phyloP scores from a whole-genome alignment of 441 rosid species.

The Gossypium gossypioides region DNA sequence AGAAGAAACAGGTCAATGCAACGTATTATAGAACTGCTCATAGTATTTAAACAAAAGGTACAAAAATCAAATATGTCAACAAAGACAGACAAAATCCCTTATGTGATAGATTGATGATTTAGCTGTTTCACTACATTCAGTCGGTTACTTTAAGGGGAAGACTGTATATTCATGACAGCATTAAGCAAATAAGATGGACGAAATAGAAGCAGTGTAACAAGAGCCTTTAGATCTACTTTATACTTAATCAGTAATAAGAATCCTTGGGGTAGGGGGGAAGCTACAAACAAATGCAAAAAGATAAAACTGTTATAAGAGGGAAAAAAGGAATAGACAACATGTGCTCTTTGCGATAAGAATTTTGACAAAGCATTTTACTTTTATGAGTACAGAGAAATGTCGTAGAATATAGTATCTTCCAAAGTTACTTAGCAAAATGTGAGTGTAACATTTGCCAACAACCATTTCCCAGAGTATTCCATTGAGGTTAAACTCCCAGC shows the following conservation, averaged over 20 bases:
- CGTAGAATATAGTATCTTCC: neutral
- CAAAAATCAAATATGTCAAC: neutral
- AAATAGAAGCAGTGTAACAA: slow-evolving; percentile 3
- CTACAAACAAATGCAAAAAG: neutral
- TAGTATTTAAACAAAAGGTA: slow-evolving; percentile 4
- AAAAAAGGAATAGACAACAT: neutral
- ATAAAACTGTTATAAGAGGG: neutral
- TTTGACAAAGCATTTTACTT: neutral
- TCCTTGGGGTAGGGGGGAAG: neutral
- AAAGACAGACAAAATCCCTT: neutral
- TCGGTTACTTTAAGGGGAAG: neutral
- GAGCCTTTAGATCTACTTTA: neutral
- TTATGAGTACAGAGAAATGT: neutral
- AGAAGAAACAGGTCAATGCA: neutral
- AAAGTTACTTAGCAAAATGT: neutral
- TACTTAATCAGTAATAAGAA: neutral
- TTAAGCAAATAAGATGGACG: neutral
- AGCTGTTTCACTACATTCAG: neutral
- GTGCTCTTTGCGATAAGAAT: neutral
- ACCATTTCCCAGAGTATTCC: neutral
- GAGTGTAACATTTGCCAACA: slow-evolving; percentile 3
- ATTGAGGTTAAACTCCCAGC: neutral
- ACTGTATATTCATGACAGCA: neutral
- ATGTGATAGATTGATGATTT: neutral
- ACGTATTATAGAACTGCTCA: slow-evolving; percentile 1